phyloP scores from a whole-genome alignment of 73 alveolate genomes.

The Tetrahymena thermophila region DNA sequence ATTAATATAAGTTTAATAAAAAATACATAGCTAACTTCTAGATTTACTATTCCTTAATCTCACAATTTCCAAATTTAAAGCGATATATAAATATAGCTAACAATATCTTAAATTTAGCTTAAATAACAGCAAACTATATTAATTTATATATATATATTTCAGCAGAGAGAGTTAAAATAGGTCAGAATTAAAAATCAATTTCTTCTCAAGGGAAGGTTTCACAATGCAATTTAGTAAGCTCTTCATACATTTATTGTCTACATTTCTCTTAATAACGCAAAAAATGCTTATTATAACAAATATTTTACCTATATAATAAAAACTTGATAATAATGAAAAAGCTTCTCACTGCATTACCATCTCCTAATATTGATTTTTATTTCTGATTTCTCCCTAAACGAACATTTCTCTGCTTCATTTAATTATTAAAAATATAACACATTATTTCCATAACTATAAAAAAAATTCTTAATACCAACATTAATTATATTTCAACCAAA shows the following conservation, averaged over 20 bases:
- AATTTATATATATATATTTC: background rate
- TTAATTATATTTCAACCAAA: background rate
- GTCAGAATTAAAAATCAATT: background rate
- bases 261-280: background rate
- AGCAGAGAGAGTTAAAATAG: background rate
- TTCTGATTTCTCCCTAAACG: background rate
- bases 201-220: slow-evolving; percentile 1
- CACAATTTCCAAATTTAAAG: background rate
- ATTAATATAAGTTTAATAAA: too few relatives aligned
- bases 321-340: background rate
- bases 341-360: background rate
- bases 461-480: background rate
- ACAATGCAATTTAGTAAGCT: background rate
- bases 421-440: too few relatives aligned
- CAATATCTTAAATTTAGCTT: too few relatives aligned
- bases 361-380: background rate
- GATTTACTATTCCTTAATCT: background rate
- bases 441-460: background rate
- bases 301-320: too few relatives aligned
- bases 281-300: too few relatives aligned
- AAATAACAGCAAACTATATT: too few relatives aligned
- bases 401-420: background rate
- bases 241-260: background rate
- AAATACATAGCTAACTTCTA: background rate
- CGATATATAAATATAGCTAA: background rate